phyloP scores from a whole-genome alignment of 2,329 filamentous ascomycete genomes.

The Neonectria sp. region DNA sequence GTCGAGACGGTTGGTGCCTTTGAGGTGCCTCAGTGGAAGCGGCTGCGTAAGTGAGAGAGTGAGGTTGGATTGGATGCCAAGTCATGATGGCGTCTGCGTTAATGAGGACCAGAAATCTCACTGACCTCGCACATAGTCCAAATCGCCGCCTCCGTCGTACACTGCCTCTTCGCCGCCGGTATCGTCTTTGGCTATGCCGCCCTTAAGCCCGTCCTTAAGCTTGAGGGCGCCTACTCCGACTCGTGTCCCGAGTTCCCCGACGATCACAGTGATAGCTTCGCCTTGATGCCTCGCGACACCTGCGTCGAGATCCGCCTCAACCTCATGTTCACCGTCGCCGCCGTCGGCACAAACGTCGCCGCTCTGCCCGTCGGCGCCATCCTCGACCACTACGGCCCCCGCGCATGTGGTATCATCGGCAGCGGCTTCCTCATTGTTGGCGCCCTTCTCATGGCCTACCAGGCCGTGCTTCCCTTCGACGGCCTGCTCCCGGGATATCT shows the following conservation, averaged over 20 bases:
- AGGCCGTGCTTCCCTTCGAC: slow-evolving; percentile 76
- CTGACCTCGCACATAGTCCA: slow-evolving; percentile 42
- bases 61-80: background rate
- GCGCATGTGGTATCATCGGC: slow-evolving; percentile 81
- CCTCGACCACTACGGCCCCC: slow-evolving; percentile 85
- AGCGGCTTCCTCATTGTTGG: slow-evolving; percentile 77
- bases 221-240: slow-evolving; percentile 79
- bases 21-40: slow-evolving; percentile 69
- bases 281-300: slow-evolving; percentile 51
- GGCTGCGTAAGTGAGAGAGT: slow-evolving; percentile 60
- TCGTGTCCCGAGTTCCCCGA: slow-evolving; percentile 62
- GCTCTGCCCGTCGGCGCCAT: slow-evolving; percentile 89
- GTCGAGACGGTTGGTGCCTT: slow-evolving; percentile 67
- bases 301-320: slow-evolving; percentile 76
- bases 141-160: slow-evolving; percentile 48
- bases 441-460: slow-evolving; percentile 77
- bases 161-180: slow-evolving; percentile 82
- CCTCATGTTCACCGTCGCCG: slow-evolving; percentile 93
- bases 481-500: slow-evolving; percentile 82
- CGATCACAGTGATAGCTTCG: slow-evolving; percentile 29
- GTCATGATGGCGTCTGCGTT: slow-evolving; percentile 16
- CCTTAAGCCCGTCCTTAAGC: slow-evolving; percentile 84
- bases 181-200: slow-evolving; percentile 89
- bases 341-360: slow-evolving; percentile 89
- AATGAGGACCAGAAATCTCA: slow-evolving; percentile 7